Evolutionary conservation across 371 early-diverging fungal genomes (phyloP), one percentile per base, ranked within the genome.

Genomic region (Apophysomyces sp.): DNA sequence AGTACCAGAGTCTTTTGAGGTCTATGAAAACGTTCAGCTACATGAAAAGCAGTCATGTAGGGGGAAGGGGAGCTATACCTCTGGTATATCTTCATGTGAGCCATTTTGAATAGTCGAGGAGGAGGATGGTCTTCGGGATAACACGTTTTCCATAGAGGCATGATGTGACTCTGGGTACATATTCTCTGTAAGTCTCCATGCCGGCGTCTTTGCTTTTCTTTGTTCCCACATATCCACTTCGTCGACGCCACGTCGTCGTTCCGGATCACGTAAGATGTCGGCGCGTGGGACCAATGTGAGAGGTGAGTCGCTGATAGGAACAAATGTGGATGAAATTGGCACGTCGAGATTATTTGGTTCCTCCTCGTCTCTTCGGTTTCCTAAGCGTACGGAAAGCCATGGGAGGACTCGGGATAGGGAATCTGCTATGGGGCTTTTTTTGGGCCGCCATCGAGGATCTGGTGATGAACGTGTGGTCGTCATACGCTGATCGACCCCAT

Each of bases 231-330:
- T 40, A 21, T 67, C 80, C 2, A 77, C 4, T 61, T 72, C 80
- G 32, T 80, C 76, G 16, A 80, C 71, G 11, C 80, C 80, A 16
- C 77, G 65, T 56, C 76, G 64, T 16, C 77, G 66, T 13, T 63
- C 40, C 13, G 80, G 80, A 57, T 80, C 77, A 1, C 51, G 52
- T 65, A 59, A 67, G 24, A 80, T 73, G 24, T 74, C 75, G 11
- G 63, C 58, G 0, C 80, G 58, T 13, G 75, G 73, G 8, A 80
- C 80, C 12, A 80, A 59, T 3, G 64, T 77, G 53, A 80, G 26
- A 5, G 77, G 72, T 0, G 77, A 73, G 4, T 52, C 57, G 24
- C 62, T 52, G 15, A 70, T 68, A 0, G 74, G 74, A 12, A 70
- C 58, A 66, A 74, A 74, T 2, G 70, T 74, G 21, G 61, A 54